Percentiles rank a stretch among this genome's conserved stretches.
Conservation (phyloP, 2,329 filamentous ascomycete genomes). For the Stachybotrys elegans region DNA sequence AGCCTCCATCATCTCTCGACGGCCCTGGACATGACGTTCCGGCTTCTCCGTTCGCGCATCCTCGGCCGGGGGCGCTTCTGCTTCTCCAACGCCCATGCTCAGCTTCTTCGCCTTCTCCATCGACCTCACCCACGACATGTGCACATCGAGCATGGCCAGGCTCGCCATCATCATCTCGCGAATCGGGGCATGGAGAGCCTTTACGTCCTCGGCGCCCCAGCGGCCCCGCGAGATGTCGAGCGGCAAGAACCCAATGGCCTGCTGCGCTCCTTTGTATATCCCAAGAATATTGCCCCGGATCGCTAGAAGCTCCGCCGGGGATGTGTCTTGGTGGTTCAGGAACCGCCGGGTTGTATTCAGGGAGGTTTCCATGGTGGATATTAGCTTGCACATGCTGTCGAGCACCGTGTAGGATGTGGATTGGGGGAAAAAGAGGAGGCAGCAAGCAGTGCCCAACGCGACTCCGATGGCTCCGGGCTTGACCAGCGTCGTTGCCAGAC, state of each 20-base stretch:
- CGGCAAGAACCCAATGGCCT: slow-evolving; percentile 36
- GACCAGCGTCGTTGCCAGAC: slow-evolving; percentile 31
- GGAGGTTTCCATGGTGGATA: slow-evolving; percentile 23
- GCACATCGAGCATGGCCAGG: slow-evolving; percentile 36
- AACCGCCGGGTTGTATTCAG: slow-evolving; percentile 23
- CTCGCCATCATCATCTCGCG: slow-evolving; percentile 27
- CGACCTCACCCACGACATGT: slow-evolving; percentile 25
- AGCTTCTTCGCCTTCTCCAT: slow-evolving; percentile 14
- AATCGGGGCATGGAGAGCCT: slow-evolving; percentile 27
- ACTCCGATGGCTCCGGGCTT: slow-evolving; percentile 40
- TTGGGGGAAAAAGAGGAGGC: slow-evolving; percentile 41
- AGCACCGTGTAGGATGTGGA: slow-evolving; percentile 42
- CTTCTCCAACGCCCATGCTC: too few relatives aligned
- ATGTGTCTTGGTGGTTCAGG: slow-evolving; percentile 12
- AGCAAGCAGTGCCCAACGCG: slow-evolving; percentile 37
- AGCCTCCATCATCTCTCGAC: slow-evolving; percentile 24
- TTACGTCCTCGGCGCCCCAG: slow-evolving; percentile 40
- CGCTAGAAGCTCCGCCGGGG: slow-evolving; percentile 23
- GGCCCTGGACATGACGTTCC: slow-evolving; percentile 10
- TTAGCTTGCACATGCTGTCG: slow-evolving; percentile 22
- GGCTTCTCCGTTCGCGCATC: neutral
- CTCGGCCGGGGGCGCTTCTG: neutral
- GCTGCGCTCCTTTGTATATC: slow-evolving; percentile 30
- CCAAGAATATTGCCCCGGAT: slow-evolving; percentile 23
- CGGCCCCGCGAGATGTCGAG: slow-evolving; percentile 40